Base-by-base conservation (phyloP, 2,329 filamentous ascomycete species). In the Talaromyces funiculosus region DNA sequence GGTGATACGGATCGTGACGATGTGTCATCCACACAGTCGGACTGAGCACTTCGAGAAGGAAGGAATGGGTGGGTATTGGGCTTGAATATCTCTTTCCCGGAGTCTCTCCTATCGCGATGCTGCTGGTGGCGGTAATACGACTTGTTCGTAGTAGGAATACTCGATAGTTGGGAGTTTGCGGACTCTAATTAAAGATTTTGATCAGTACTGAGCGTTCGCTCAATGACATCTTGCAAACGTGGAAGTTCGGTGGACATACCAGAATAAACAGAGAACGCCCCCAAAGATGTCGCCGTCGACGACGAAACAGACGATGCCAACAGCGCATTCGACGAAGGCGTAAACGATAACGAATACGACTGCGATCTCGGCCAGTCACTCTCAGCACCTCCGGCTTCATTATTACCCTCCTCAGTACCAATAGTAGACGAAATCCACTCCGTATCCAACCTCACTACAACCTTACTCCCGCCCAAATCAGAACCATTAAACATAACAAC, bases 381-480 rank as follows among this genome's bases (percentile, higher is more conserved):
- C 7, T 49, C 42, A 22, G 26, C 37, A 22, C 33, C 33, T 6
- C 24, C 37, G n/a, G 20, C 31, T 20, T 38, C 60, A 51, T 26
- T 38, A n/a, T 54, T 40, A 33, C 22, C 22, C 5, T 40, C 33
- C 20, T 54, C 51, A 14, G 2, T 24, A 3, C 2, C 26, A 29
- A 1, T 10, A n/a, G 12, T 29, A 20, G 9, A 53, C 12, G 33
- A 12, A 42, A 35, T 7, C 43, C 20, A 59, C 14, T 68, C 65
- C 9, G 65, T 65, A 55, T 74, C 69, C 53, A 76, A 62, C 53
- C 68, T 67, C 6, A 77, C 71, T 31, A 69, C 65, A 33, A 77
- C 73, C 9, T 64, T 70, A 1, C 67, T 65, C 1, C 71, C 72
- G 60, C 69, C 69, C 56, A 77, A 72, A 4, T 63, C 61, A 16